Percentiles rank a stretch among this genome's conserved stretches.
phyloP scores from a whole-genome alignment of 768 basidiomycete genomes.

The Leccinellum rugosiceps region DNA sequence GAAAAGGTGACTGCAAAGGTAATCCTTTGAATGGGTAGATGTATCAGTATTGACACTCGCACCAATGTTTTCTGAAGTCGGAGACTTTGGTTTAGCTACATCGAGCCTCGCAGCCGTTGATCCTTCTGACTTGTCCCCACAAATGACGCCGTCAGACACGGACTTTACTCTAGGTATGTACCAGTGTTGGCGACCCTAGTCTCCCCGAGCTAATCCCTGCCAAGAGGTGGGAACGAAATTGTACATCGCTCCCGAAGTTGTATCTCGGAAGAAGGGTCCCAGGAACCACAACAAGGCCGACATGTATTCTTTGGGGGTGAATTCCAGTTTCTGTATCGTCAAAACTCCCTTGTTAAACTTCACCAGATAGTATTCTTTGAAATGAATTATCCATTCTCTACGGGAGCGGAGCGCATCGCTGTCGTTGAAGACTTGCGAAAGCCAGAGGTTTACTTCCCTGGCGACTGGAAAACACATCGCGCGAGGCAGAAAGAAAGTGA shows the following conservation, averaged over 20 bases:
- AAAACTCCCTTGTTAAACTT: not conserved
- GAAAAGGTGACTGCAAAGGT: slow-evolving; percentile 83
- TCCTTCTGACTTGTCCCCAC: slow-evolving; percentile 59
- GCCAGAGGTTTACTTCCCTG: slow-evolving; percentile 73
- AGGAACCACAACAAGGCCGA: slow-evolving; percentile 86
- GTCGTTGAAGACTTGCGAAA: slow-evolving; percentile 79
- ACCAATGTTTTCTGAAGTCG: slow-evolving; percentile 46
- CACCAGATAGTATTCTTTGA: slow-evolving; percentile 92
- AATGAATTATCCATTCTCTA: slow-evolving; percentile 86
- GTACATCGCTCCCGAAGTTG: slow-evolving; percentile 92
- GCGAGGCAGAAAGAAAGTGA: slow-evolving; percentile 66
- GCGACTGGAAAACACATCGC: slow-evolving; percentile 61
- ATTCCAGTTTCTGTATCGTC: slow-evolving; percentile 21
- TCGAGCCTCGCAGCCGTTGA: slow-evolving; percentile 78
- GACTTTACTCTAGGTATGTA: slow-evolving; percentile 73
- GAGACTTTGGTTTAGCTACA: slow-evolving; percentile 91
- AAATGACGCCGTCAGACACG: slow-evolving; percentile 43
- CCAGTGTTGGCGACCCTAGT: not conserved
- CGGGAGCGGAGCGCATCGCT: slow-evolving; percentile 77
- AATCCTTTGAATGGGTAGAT: not conserved
- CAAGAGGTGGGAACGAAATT: slow-evolving; percentile 85
- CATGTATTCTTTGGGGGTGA: slow-evolving; percentile 89
- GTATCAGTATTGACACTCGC: not conserved
- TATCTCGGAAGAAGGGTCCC: slow-evolving; percentile 56
- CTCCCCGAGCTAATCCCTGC: not conserved